Base-by-base conservation (phyloP, 1,284 basidiomycete species). In the Apiotrichum sp. region DNA sequence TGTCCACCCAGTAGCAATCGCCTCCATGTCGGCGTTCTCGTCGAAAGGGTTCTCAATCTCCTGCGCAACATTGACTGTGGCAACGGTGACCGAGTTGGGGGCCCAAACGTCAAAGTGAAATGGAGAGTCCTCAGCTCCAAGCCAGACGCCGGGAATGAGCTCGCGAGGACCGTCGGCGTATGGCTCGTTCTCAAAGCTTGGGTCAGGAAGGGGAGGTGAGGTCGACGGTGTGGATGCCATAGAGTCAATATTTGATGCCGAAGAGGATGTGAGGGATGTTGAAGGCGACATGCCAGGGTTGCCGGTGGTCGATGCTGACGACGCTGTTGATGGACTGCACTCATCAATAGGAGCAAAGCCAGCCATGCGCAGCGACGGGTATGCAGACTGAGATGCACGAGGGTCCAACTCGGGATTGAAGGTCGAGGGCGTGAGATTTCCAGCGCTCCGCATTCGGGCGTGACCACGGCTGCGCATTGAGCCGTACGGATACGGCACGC, bases 121-220 rank as follows among this genome's bases (percentile, higher is more conserved):
- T 36, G 89, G 89, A 62, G 95, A 95, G 73, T 95, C 90, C 74
- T 97, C 93, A 47, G 90, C 90, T 55, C 93, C 95, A 7, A 98
- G 82, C 84, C 86, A 98, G 52, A 98, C 81, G 44, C 87, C 86
- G 1, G 93, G 93, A 35, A 97, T 79, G 63, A 98, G 81, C 74
- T 97, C 87, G 42, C 89, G 79, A 29, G 93, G 95, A 1, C 95
- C 93, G 65, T 88, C 81, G 6, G 81, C 76, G 72, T 98, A 98
- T 2, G 92, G 88, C 49, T 69, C 70, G 3, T 49, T 11, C 38
- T 36, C 5, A 41, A 50, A 36, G 36, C 44, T 8, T 38, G 36
- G 55, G 13, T 16, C 45, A 10, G 40, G 41, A 11, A 57, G 49
- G 1, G 59, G 59, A 1, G 59, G 60, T 4, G 60, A 59, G 2